Base-by-base conservation (phyloP, 192 early-diverging fungal genomes). In the Linnemannia elongata region DNA sequence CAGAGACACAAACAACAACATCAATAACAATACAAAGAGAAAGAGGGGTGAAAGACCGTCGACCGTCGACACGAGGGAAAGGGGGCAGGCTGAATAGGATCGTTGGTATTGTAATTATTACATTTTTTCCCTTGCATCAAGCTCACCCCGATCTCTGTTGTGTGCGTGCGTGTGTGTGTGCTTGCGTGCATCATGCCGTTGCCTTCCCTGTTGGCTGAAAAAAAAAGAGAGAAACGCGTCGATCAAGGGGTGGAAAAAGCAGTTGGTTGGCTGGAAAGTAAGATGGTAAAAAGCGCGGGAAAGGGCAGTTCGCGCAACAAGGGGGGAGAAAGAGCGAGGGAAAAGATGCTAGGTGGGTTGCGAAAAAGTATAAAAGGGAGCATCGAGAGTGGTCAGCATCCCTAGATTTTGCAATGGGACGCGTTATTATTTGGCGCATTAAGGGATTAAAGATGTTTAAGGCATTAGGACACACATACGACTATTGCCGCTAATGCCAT, bases 361-460 rank as follows among this genome's bases (percentile, higher is more conserved):
- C 24, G 60, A 66, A 66, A 60, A 66, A 66, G 60, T 66, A 66
- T 66, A 66, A 66, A 66, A 66, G 60, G 60, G 60, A 33, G 60
- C 60, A 66, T 20, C 18, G 17, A 0, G 49, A 52, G 22, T 52
- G 44, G 12, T 45, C 8, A 22, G 55, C 55, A 24, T 8, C 24
- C 60, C 60, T 66, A 66, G 60, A 66, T 66, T 66, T 66, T 30
- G 12, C 60, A 66, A 35, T 33, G 60, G 60, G 60, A 66, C 60
- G 60, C 60, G 60, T 66, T 66, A 30, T 33, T 66, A 1, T 66
- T 52, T 52, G 20, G 49, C 49, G 17, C 49, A 52, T 52, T 52
- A 20, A 52, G 49, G 49, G 49, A 52, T 52, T 52, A 20, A 12
- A 30, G 30, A 66, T 66, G 60, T 66, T 66, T 66, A 30, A 66